Conservation (phyloP, 73 alveolate genomes). For the Uronychia binucleata region DNA sequence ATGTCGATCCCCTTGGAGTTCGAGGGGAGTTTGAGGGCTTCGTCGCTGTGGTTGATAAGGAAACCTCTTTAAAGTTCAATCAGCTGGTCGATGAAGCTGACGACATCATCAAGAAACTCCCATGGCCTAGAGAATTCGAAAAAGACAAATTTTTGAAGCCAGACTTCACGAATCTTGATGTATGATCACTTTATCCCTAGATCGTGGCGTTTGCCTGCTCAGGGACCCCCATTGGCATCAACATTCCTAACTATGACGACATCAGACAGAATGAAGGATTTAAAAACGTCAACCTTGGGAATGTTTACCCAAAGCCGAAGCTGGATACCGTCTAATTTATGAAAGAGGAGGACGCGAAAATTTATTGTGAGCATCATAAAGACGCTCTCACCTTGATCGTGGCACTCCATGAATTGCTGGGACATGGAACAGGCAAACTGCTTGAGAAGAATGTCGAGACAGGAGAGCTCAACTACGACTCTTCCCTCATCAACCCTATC, state of each 20-base stretch:
- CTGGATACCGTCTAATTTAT: constrained; percentile 37
- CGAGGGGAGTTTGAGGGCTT: constrained; percentile 95
- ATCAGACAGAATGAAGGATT: constrained; percentile 88
- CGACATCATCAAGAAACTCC: constrained; percentile 75
- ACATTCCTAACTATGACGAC: constrained; percentile 94
- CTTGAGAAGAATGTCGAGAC: constrained; percentile 71
- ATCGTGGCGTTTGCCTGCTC: constrained; percentile 84
- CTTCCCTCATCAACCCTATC: constrained; percentile 84
- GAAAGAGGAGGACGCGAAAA: constrained; percentile 35
- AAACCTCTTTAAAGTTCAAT: constrained; percentile 72
- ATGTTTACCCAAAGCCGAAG: constrained; percentile 63
- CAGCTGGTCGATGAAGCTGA: constrained; percentile 83
- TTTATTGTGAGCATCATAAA: constrained; percentile 21
- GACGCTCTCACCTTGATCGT: constrained; percentile 44
- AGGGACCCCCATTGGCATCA: constrained; percentile 93
- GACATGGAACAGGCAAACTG: constrained; percentile 95
- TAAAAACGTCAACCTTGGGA: constrained; percentile 90
- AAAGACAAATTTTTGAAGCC: constrained; percentile 81
- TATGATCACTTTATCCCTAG: constrained; percentile 9
- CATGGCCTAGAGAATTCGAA: constrained; percentile 97
- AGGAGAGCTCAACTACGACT: constrained; percentile 80
- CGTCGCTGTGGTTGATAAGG: constrained; percentile 93
- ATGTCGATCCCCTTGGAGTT: constrained; percentile 93
- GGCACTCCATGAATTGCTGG: constrained; percentile 68
- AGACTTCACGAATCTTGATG: constrained; percentile 89